Base-by-base conservation (phyloP, 2,329 filamentous ascomycete species). In the Colletotrichum godetiae region DNA sequence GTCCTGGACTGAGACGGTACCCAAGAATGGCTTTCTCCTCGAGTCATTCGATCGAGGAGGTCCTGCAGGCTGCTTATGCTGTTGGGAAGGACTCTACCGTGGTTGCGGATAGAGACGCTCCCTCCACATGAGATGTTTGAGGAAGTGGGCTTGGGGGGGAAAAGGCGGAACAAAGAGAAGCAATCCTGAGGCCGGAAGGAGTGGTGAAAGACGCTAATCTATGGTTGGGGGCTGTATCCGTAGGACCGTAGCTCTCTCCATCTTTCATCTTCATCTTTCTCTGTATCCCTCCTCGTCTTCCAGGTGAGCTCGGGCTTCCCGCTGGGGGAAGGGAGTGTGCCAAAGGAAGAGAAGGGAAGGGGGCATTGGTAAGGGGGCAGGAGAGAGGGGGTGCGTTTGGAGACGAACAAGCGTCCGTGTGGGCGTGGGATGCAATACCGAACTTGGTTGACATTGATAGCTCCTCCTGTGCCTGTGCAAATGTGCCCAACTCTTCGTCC, bases 81-180 rank as follows among this genome's bases (percentile, higher is more conserved):
- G 53, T 69, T 58, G 42, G 66, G 70, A 49, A 64, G 55, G 35
- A 73, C 13, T 42, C n/a, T 68, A 42, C 31, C 29, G 70, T 64
- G 66, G 70, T 59, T 46, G 52, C 55, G 22, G 15, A 64, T 57
- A 49, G 59, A 57, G 35, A 33, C 59, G 67, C 52, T 55, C 59
- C 37, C 53, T 56, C 42, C 35, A 22, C 55, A 53, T 15, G 37
- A 33, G n/a, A 35, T 63, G 70, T 73, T 73, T 73, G 53, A 73
- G 70, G 27, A 49, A 19, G 33, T n/a, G 33, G 60, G 59, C 65
- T 22, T 4, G 59, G 37, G 15, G 27, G 35, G 19, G 35, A 6
- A 8, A n/a, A 42, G 33, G 19, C 24, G 46, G 65, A 69, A 72
- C 56, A 60, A 68, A 72, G 65, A 63, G 37, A 62, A 49, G 12